phyloP scores from a whole-genome alignment of 768 basidiomycete genomes.

The Amyloporia xantha region DNA sequence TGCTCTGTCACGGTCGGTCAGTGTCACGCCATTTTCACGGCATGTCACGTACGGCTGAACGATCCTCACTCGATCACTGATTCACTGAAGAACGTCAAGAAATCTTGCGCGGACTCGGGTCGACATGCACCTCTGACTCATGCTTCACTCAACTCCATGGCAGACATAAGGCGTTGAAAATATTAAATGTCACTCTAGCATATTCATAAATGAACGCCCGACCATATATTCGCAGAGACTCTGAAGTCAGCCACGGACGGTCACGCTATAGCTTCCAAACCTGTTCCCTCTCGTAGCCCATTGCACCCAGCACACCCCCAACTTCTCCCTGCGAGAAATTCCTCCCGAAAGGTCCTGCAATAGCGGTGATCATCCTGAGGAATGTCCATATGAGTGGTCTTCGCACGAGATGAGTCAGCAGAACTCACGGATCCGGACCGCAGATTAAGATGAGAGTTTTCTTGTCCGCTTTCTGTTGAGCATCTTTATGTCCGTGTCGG shows the following conservation, averaged over 20 bases:
- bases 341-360: slow-evolving; percentile 71
- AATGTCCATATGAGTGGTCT: slow-evolving; percentile 7
- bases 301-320: slow-evolving; percentile 55
- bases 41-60: not conserved
- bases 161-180: no score
- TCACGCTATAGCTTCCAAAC: slow-evolving; percentile 57
- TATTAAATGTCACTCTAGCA: no score
- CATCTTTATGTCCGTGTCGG: slow-evolving; percentile 6
- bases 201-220: no score
- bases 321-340: slow-evolving; percentile 71
- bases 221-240: no score
- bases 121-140: no score
- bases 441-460: slow-evolving; percentile 67
- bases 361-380: slow-evolving; percentile 63
- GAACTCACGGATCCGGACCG: slow-evolving; percentile 68
- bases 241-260: not conserved
- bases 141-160: no score
- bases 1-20: not conserved
- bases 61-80: no score
- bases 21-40: not conserved
- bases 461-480: slow-evolving; percentile 23
- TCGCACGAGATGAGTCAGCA: slow-evolving; percentile 4
- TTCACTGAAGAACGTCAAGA: no score
- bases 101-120: no score
- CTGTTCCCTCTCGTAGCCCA: slow-evolving; percentile 56